Conservation (phyloP, 129 eudicot genomes). For the Sambucus nigra region DNA sequence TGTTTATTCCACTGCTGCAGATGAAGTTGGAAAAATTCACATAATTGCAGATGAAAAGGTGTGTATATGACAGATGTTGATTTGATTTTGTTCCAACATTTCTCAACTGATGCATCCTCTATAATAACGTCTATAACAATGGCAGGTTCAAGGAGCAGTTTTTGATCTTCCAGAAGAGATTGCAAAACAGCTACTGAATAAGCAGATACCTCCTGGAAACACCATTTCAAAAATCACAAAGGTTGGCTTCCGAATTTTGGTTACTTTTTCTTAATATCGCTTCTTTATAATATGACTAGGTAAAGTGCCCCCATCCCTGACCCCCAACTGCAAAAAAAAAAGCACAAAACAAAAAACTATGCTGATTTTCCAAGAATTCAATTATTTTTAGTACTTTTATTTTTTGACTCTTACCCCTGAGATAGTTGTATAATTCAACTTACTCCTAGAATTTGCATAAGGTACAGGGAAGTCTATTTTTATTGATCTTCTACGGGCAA, state of each 20-base stretch:
- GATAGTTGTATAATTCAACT: no score
- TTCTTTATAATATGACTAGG: no score
- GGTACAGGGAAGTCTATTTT: no score
- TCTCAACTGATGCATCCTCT: neutral
- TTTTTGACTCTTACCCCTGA: no score
- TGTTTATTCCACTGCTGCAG: slow-evolving; percentile 82
- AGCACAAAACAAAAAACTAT: no score
- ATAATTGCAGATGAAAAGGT: slow-evolving; percentile 84
- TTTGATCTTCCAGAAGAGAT: slow-evolving; percentile 97
- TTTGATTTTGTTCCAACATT: neutral
- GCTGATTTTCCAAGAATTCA: no score
- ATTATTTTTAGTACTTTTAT: no score
- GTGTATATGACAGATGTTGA: slow-evolving; percentile 2
- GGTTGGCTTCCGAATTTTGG: slow-evolving; percentile 25
- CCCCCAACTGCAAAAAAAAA: no score
- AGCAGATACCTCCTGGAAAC: slow-evolving; percentile 81
- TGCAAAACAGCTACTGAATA: slow-evolving; percentile 61
- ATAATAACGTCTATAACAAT: neutral
- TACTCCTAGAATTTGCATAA: no score
- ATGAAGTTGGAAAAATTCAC: slow-evolving; percentile 84
- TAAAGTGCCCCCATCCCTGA: no score
- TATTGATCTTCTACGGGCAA: no score
- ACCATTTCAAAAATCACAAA: slow-evolving; percentile 67
- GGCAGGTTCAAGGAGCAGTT: slow-evolving; percentile 85
- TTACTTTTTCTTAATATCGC: neutral